Percentiles rank a stretch among this genome's conserved stretches.
These are phyloP conservation scores for Turnera subulata DNA, from an alignment of 345 rosid genomes.

Conservation along the genomic window DNA sequence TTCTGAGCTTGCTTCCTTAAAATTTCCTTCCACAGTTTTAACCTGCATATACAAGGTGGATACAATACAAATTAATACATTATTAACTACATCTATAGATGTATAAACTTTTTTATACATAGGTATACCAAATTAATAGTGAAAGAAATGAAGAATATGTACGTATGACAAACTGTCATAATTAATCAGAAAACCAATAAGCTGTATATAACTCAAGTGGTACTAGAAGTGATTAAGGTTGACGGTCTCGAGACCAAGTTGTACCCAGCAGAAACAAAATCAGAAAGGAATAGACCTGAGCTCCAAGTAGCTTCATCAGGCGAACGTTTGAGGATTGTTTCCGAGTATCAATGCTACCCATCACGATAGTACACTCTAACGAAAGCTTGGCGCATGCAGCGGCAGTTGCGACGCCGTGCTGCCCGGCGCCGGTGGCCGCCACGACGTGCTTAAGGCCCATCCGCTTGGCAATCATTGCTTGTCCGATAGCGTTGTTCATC, in stretches of 20 bases:
- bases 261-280: neutral
- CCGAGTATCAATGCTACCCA: conserved; percentile 64
- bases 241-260: neutral
- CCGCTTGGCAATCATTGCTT: conserved; percentile 77
- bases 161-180: no score
- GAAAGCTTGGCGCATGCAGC: conserved; percentile 75
- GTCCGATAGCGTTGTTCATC: conserved; percentile 83
- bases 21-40: conserved; percentile 47
- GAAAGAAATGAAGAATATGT: no score
- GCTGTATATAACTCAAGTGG: no score
- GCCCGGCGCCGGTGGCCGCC: conserved; percentile 85
- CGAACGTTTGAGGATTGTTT: conserved; percentile 58
- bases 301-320: conserved; percentile 60
- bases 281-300: conserved; percentile 42
- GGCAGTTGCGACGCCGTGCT: conserved; percentile 86
- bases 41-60: conserved; percentile 31
- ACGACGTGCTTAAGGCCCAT: conserved; percentile 54
- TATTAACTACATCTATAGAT: no score
- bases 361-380: conserved; percentile 59
- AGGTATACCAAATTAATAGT: no score
- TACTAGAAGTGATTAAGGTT: neutral
- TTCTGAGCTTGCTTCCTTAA: conserved; percentile 73
- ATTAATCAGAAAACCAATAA: no score
- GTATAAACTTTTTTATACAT: no score
- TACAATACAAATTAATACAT: no score